A percentile compares a stretch with the other conserved stretches of the same genome.
phyloP scores from a whole-genome alignment of 345 rosid species.

The Schrenkiella parvula region DNA sequence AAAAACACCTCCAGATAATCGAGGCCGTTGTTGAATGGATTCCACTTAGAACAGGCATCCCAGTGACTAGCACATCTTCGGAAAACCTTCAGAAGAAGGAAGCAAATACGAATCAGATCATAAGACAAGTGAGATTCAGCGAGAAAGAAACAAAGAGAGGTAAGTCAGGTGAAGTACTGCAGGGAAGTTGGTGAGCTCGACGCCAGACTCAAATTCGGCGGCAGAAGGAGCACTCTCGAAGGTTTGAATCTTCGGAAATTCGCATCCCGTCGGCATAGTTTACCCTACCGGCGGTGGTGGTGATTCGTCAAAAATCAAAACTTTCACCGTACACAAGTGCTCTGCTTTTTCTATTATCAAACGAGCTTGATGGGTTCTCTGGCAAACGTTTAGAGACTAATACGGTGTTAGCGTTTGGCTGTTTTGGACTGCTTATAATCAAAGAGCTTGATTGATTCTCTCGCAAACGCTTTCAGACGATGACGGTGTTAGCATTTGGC shows the following conservation, averaged over 20 bases:
- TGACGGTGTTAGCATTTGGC: too few species aligned
- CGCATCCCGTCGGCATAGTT: conserved; percentile 32
- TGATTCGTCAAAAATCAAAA: not conserved
- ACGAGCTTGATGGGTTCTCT: not conserved
- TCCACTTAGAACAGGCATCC: conserved; percentile 67
- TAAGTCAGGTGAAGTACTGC: conserved; percentile 40
- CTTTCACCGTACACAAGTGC: not conserved
- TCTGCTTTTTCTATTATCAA: not conserved
- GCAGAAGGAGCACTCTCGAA: conserved; percentile 52
- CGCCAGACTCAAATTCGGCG: conserved; percentile 46
- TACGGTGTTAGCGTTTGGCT: not conserved
- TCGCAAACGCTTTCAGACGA: too few species aligned
- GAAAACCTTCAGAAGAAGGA: conserved; percentile 45
- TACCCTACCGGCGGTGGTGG: not conserved
- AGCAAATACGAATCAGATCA: not conserved
- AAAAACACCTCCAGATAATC: conserved; percentile 60
- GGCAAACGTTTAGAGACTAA: not conserved
- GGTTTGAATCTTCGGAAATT: conserved; percentile 32
- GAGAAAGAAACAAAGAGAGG: not conserved
- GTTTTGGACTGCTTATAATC: not conserved
- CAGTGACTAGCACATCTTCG: conserved; percentile 53
- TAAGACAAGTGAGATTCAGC: not conserved
- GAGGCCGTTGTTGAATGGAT: conserved; percentile 66
- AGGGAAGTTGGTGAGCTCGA: conserved; percentile 68
- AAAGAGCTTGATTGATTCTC: not conserved